These are phyloP conservation scores for Extremus antarcticus DNA, from an alignment of 495 filamentous ascomycete species.

Conservation along the genomic window DNA sequence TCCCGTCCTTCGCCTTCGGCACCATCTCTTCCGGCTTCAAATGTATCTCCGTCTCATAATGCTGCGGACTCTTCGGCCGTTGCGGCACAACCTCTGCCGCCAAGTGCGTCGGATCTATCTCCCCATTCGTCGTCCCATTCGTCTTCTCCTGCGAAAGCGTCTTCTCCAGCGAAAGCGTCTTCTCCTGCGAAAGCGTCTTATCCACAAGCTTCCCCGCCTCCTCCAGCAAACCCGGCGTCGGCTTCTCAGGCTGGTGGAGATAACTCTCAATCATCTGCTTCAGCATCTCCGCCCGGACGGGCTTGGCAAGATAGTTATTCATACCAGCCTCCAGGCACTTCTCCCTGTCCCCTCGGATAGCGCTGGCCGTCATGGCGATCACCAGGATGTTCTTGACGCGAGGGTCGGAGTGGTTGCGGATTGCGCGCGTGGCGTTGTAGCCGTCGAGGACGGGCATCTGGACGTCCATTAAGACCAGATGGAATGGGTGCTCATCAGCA, in stretches of 20 bases:
- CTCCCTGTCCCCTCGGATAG: slow-evolving; percentile 83
- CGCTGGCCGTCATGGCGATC: slow-evolving; percentile 88
- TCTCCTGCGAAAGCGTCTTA: slow-evolving; percentile 6
- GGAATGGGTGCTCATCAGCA: slow-evolving; percentile 56
- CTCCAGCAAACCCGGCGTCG: slow-evolving; percentile 30
- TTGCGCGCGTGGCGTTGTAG: slow-evolving; percentile 78
- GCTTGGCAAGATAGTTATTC: slow-evolving; percentile 93
- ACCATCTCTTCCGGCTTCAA: slow-evolving; percentile 11
- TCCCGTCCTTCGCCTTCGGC: slow-evolving; percentile 1
- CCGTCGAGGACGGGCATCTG: slow-evolving; percentile 92
- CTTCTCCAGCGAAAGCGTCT: slow-evolving; percentile 6
- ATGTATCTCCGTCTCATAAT: not conserved
- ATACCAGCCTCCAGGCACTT: slow-evolving; percentile 87
- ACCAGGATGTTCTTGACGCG: slow-evolving; percentile 66
- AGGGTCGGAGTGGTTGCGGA: slow-evolving; percentile 62
- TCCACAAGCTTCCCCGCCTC: slow-evolving; percentile 30
- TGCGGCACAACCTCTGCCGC: not conserved
- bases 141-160: not conserved
- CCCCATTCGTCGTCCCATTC: too few relatives aligned
- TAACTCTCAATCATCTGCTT: slow-evolving; percentile 32
- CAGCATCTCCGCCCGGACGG: slow-evolving; percentile 49
- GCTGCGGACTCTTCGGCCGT: not conserved
- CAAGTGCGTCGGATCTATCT: not conserved
- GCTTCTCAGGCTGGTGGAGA: slow-evolving; percentile 26
- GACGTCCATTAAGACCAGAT: slow-evolving; percentile 86